Percentiles rank a stretch among this genome's conserved stretches.
Conservation (phyloP, 371 early-diverging fungal species). For the Mortierella sp. region DNA sequence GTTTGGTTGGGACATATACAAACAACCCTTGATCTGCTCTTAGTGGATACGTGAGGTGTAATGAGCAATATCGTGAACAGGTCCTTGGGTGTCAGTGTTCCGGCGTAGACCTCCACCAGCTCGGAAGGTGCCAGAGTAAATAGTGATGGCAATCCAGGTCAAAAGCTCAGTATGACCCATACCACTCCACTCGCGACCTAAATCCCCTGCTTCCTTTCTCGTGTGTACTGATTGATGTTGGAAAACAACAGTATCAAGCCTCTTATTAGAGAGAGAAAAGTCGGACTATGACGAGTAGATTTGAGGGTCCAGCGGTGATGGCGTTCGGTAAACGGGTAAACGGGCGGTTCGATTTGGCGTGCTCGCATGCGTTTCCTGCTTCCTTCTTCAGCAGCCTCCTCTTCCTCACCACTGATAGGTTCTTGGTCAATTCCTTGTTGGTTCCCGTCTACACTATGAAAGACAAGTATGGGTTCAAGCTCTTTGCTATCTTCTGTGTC, state of each 20-base stretch:
- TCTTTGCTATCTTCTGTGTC: no score
- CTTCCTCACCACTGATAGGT: no score
- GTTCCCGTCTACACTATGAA: no score
- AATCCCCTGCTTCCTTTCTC: conserved; percentile 6
- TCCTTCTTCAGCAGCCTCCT: no score
- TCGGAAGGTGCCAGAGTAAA: conserved; percentile 23
- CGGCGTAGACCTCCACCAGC: conserved; percentile 14
- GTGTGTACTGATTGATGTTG: conserved; percentile 24
- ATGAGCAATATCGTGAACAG: conserved; percentile 19
- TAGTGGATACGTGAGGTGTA: conserved; percentile 10
- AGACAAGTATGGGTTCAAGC: no score
- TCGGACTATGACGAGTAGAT: conserved; percentile 13
- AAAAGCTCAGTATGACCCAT: conserved; percentile 15
- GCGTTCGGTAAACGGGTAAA: no score
- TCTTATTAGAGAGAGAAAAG: conserved; percentile 15
- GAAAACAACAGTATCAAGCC: conserved; percentile 18
- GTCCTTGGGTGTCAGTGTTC: conserved; percentile 20
- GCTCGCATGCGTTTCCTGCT: no score
- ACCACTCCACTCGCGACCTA: conserved; percentile 12
- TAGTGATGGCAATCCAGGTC: conserved; percentile 18
- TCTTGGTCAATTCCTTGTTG: no score
- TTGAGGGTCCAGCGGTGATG: background rate
- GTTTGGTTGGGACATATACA: background rate
- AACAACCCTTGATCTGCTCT: conserved; percentile 16
- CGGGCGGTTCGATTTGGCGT: no score